A percentile compares a stretch with the other conserved stretches of the same genome.
These are phyloP conservation scores for Bertia moriformis DNA, from an alignment of 2,329 filamentous ascomycete species.

Conservation along the genomic window DNA sequence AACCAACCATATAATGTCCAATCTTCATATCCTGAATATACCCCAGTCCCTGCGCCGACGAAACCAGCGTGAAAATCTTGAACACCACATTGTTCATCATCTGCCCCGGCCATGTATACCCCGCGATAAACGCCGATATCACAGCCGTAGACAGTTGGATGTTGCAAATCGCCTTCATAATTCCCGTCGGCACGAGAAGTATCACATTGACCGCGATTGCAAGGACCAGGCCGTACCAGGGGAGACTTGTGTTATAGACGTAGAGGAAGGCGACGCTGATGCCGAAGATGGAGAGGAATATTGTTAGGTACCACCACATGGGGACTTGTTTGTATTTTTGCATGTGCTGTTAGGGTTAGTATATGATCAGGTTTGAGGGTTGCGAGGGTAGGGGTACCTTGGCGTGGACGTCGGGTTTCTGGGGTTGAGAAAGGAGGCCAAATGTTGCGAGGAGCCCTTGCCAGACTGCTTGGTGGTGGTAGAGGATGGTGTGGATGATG, in stretches of 20 bases:
- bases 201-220: slow-evolving; percentile 5
- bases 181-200: slow-evolving; percentile 7
- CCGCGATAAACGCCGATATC: slow-evolving; percentile 9
- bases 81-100: slow-evolving; percentile 14
- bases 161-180: slow-evolving; percentile 8
- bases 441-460: not conserved
- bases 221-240: slow-evolving; percentile 8
- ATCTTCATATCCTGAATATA: slow-evolving; percentile 10
- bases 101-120: slow-evolving; percentile 13
- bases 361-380: no score
- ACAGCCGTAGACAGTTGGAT: slow-evolving; percentile 5
- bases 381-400: no score
- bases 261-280: slow-evolving; percentile 4
- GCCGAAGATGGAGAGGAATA: slow-evolving; percentile 1
- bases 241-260: slow-evolving; percentile 5
- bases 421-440: not conserved
- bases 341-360: slow-evolving; percentile 1
- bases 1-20: slow-evolving; percentile 8
- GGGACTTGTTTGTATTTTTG: slow-evolving; percentile 1
- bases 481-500: slow-evolving; percentile 37
- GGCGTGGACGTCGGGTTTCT: not conserved
- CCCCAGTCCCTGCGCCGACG: slow-evolving; percentile 4
- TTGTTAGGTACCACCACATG: slow-evolving; percentile 1
- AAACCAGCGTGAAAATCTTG: slow-evolving; percentile 8
- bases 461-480: slow-evolving; percentile 39